Percentiles rank a stretch among this genome's conserved stretches.
Evolutionary conservation across 768 basidiomycete species (phyloP).

Genomic region (Russula vinacea): DNA sequence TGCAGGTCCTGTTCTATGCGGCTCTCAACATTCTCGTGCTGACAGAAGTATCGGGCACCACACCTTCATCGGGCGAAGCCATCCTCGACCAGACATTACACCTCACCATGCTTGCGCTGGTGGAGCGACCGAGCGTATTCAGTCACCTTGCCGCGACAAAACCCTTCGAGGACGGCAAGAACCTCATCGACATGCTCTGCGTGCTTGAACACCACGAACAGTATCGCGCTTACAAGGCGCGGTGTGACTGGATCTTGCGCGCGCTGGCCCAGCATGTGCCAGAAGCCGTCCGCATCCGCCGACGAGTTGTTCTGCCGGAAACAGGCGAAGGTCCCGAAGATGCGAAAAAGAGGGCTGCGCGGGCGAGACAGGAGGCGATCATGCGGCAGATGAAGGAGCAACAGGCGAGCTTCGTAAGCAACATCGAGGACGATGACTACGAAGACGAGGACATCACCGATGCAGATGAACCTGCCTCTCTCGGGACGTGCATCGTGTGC

Average conservation of each 20-base stretch:
- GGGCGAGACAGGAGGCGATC: conserved; percentile 87
- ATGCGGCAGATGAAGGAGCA: conserved; percentile 95
- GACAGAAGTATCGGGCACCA: conserved; percentile 55
- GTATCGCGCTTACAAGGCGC: conserved; percentile 62
- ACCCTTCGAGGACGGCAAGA: conserved; percentile 56
- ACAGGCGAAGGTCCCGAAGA: conserved; percentile 54
- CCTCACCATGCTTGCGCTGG: conserved; percentile 78
- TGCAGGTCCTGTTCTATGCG: conserved; percentile 82
- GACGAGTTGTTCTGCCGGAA: conserved; percentile 43
- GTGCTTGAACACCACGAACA: conserved; percentile 73
- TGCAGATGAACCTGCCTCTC: conserved; percentile 51
- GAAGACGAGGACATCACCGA: conserved; percentile 60
- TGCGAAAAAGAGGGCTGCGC: conserved; percentile 79
- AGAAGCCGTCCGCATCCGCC: conserved; percentile 51
- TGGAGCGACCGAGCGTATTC: conserved; percentile 66
- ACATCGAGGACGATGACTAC: conserved; percentile 69
- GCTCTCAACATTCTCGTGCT: conserved; percentile 69
- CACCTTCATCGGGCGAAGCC: conserved; percentile 79
- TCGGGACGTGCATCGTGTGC: conserved; percentile 96
- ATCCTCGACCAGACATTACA: conserved; percentile 88
- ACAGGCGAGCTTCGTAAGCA: conserved; percentile 80
- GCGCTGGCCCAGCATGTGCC: conserved; percentile 56
- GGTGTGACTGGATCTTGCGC: conserved; percentile 73
- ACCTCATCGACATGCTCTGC: conserved; percentile 69
- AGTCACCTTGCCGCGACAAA: conserved; percentile 54